Evolutionary conservation across 352 stramenopile species (phyloP).

Genomic region (Pythium insidiosum): DNA sequence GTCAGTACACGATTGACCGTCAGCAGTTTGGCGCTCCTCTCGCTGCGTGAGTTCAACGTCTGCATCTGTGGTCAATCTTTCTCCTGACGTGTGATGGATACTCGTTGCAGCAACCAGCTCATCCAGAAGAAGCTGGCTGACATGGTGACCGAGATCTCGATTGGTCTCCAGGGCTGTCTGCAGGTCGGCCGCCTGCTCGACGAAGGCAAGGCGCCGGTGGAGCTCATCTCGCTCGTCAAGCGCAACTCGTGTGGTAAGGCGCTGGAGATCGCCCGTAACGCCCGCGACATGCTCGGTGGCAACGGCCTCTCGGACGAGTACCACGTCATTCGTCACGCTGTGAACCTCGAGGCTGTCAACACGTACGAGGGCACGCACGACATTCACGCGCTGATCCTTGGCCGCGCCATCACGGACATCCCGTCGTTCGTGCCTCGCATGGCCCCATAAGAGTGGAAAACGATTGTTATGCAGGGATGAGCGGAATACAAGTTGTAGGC

Average conservation of each 20-base stretch:
- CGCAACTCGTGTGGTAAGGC: conserved; percentile 94
- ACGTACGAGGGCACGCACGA: conserved; percentile 99
- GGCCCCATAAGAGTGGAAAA: conserved; percentile 44
- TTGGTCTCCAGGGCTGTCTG: conserved; percentile 89
- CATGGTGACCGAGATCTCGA: conserved; percentile 95
- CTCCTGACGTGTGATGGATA: too few relatives aligned
- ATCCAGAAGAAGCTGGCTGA: conserved; percentile 98
- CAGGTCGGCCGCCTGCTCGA: conserved; percentile 91
- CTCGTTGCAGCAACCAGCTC: conserved; percentile 89
- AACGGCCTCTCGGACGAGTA: conserved; percentile 99
- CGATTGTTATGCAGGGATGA: too few relatives aligned
- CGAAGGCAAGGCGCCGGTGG: conserved; percentile 55
- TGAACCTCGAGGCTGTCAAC: conserved; percentile 98
- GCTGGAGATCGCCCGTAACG: conserved; percentile 88
- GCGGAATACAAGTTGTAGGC: background rate
- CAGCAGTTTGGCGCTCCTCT: conserved; percentile 95
- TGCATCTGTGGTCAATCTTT: too few relatives aligned
- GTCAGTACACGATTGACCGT: conserved; percentile 93
- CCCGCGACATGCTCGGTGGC: conserved; percentile 96
- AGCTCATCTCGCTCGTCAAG: conserved; percentile 95
- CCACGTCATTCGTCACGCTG: conserved; percentile 96
- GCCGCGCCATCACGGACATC: conserved; percentile 94
- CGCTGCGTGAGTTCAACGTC: conserved; percentile 63
- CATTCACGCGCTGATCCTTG: conserved; percentile 97
- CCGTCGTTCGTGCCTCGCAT: conserved; percentile 89